Conservation (phyloP, 2,329 filamentous ascomycete genomes). For the Amesomyces nigricolor region DNA sequence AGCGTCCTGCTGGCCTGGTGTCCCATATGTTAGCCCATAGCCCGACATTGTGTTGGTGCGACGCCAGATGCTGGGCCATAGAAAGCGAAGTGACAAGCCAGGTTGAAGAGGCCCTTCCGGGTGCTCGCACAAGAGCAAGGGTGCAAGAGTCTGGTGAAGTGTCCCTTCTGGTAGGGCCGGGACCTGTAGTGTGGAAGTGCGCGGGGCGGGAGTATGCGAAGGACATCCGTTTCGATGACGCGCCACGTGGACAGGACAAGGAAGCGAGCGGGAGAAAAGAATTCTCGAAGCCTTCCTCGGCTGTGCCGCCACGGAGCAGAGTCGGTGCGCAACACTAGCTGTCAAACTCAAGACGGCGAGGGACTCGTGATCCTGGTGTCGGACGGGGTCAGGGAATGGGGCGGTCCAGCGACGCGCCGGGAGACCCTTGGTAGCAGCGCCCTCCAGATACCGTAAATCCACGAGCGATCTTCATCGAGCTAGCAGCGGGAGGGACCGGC, state of each 20-base stretch:
- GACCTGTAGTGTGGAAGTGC: not conserved
- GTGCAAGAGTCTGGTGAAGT: not conserved
- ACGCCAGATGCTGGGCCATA: slow-evolving; percentile 12
- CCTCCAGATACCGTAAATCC: slow-evolving; percentile 8
- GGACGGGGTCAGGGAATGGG: slow-evolving; percentile 18
- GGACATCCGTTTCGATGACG: not conserved
- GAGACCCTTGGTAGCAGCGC: slow-evolving; percentile 12
- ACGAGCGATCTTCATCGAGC: slow-evolving; percentile 15
- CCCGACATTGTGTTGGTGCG: slow-evolving; percentile 23
- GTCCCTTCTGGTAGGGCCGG: not conserved
- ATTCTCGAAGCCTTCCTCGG: not conserved
- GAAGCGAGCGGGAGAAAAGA: not conserved
- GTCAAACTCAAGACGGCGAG: slow-evolving; percentile 13
- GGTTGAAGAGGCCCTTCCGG: not conserved
- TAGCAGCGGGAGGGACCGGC: not conserved
- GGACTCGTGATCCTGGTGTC: slow-evolving; percentile 15
- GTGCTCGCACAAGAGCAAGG: not conserved
- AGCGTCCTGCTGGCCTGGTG: slow-evolving; percentile 29
- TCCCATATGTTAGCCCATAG: slow-evolving; percentile 32
- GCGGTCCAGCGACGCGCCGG: slow-evolving; percentile 14
- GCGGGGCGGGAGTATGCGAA: not conserved
- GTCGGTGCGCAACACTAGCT: slow-evolving; percentile 9
- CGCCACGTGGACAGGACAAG: slow-evolving; percentile 2
- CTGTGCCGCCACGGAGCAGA: slow-evolving; percentile 1
- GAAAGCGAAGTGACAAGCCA: not conserved